Evolutionary conservation across 208 protist genomes (phyloP), one percentile per base, ranked within the genome.

Genomic region (Angomonas deanei): DNA sequence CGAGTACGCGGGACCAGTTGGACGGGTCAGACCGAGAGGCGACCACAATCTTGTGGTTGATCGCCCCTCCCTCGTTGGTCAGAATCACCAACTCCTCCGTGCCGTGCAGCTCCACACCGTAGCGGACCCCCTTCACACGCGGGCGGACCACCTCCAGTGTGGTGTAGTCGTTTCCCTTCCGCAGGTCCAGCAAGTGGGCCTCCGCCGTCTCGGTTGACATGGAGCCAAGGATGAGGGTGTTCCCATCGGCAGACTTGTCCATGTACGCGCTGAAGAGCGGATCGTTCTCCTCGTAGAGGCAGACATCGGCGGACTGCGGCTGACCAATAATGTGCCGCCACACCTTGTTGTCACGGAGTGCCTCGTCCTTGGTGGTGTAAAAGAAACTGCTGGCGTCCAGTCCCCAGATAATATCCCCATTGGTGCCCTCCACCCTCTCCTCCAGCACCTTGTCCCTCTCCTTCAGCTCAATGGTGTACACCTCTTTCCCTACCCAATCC

Each of bases 251-350:
- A 4, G 80, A 79, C 69, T 88, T 93, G 53, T 61, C 66, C 19
- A 81, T 56, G 55, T 63, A 71, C 11, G 66, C 84, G 55, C 60
- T 71, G 71, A 92, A 96, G 52, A 93, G 74, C 21, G 76, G 65
- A 69, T 96, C 84, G 47, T 76, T 39, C 57, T 96, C 86, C 28
- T 76, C 72, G 76, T 92, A 91, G 3, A 96, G 58, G 62, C 81
- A 90, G 13, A 91, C 80, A 67, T 96, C 89, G 2, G 65, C 58
- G 26, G 76, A 80, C 73, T 88, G 80, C 53, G 73, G 74, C 57
- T 78, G 72, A 10, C 84, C 86, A 33, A 96, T 74, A 1, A 91
- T 59, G 74, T 93, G 89, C 33, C 86, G 80, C 89, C 89, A 96
- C 32, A 96, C 76, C 68, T 92, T 87, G 71, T 93, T 61, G 47